Conservation (phyloP, 495 filamentous ascomycete genomes). For the Acidomyces sp. region DNA sequence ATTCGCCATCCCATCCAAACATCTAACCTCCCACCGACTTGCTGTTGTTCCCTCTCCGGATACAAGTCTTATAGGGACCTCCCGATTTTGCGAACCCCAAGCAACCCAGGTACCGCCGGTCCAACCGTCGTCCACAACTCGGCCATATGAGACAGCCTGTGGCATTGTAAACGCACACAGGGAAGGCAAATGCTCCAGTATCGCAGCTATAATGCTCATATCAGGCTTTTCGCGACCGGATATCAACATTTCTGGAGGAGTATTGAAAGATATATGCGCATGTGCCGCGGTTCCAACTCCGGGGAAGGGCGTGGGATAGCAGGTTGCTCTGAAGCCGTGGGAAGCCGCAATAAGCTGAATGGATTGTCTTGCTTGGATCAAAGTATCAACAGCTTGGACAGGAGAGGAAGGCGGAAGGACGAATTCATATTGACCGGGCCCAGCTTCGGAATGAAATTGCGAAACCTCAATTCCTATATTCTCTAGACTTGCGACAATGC, state of each 20-base stretch:
- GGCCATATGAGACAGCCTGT: constrained; percentile 45
- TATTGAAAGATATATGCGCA: constrained; percentile 51
- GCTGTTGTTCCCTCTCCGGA: constrained; percentile 5
- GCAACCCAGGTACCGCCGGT: constrained; percentile 58
- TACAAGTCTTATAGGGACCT: constrained; percentile 52
- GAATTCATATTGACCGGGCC: constrained; percentile 71
- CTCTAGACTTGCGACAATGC: constrained; percentile 45
- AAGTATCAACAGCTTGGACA: constrained; percentile 55
- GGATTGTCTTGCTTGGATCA: constrained; percentile 59
- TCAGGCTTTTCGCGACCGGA: constrained; percentile 19
- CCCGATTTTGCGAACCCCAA: constrained; percentile 68
- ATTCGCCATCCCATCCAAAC: constrained; percentile 60
- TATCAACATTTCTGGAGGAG: constrained; percentile 17
- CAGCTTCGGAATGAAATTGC: constrained; percentile 66
- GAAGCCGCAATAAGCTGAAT: constrained; percentile 45
- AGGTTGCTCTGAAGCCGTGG: constrained; percentile 55
- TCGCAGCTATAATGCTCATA: constrained; percentile 44
- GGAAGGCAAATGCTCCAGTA: constrained; percentile 50
- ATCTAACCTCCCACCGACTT: constrained; percentile 58
- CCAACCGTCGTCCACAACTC: constrained; percentile 57
- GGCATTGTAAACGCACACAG: constrained; percentile 54
- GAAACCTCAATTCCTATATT: constrained; percentile 52
- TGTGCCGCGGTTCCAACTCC: constrained; percentile 54
- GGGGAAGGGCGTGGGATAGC: constrained; percentile 59
- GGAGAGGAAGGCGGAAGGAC: constrained; percentile 53